These are phyloP conservation scores for Nakaseomyces nivariensis DNA, from an alignment of 1,139 yeast genomes.

Conservation along the genomic window DNA sequence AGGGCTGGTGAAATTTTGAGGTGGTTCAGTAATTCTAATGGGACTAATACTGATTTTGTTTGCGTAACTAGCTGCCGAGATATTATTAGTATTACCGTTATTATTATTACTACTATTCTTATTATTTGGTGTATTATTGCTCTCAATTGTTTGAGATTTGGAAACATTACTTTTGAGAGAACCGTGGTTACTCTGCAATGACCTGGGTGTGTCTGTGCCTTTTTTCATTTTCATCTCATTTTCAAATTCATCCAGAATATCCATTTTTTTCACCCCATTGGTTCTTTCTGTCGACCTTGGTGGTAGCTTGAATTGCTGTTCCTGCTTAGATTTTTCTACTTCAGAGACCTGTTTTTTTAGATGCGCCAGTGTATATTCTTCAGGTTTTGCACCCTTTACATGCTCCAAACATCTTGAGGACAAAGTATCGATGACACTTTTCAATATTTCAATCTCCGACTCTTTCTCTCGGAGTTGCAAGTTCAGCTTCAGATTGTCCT, in stretches of 20 bases:
- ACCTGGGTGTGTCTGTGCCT: conserved; percentile 4
- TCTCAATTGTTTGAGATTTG: neutral
- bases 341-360: conserved; percentile 9
- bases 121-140: neutral
- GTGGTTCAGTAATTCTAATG: neutral
- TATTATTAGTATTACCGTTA: neutral
- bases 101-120: neutral
- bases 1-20: conserved; percentile 20
- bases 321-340: conserved; percentile 5
- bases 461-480: conserved; percentile 20
- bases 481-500: conserved; percentile 24
- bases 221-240: conserved; percentile 4
- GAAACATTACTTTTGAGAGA: conserved; percentile 1
- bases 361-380: conserved; percentile 7
- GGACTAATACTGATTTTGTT: conserved; percentile 1
- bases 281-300: conserved; percentile 26
- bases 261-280: conserved; percentile 12
- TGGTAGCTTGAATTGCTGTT: conserved; percentile 17
- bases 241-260: conserved; percentile 6
- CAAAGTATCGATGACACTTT: conserved; percentile 15
- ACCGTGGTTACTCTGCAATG: neutral
- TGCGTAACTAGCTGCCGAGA: neutral
- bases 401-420: conserved; percentile 4
- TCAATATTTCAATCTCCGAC: conserved; percentile 19
- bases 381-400: neutral